These are phyloP conservation scores for Primulina eburnea DNA, from an alignment of 257 asterid species.

Conservation along the genomic window DNA sequence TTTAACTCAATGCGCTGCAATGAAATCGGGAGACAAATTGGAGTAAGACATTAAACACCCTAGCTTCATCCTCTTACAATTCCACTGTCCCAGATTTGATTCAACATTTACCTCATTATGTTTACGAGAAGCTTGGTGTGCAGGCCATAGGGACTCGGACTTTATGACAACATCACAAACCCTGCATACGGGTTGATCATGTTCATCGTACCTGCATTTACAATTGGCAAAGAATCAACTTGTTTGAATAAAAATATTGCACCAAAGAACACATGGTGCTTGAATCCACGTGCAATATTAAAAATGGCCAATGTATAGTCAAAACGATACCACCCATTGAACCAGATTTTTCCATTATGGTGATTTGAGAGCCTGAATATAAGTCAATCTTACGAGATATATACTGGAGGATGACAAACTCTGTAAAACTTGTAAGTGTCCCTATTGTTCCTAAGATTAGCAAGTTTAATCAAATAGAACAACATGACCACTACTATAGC, in stretches of 20 bases:
- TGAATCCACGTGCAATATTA: neutral
- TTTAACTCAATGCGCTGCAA: neutral
- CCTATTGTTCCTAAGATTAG: neutral
- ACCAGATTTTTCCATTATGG: neutral
- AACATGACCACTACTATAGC: neutral
- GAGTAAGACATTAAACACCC: neutral
- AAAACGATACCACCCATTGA: neutral
- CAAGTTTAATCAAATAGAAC: neutral
- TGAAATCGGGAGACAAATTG: neutral
- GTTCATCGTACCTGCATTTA: slow-evolving; percentile 75
- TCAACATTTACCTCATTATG: slow-evolving; percentile 65
- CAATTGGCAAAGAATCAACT: slow-evolving; percentile 8
- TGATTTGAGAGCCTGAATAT: neutral
- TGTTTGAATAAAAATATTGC: neutral
- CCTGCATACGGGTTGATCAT: slow-evolving; percentile 74
- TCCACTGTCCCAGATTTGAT: slow-evolving; percentile 1
- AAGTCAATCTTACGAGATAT: neutral
- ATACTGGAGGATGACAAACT: neutral
- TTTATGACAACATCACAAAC: slow-evolving; percentile 74
- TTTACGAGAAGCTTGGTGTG: slow-evolving; percentile 91
- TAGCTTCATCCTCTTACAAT: neutral
- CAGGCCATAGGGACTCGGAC: slow-evolving; percentile 88
- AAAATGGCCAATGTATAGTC: neutral
- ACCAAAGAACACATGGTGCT: neutral
- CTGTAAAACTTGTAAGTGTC: neutral